Conservation (phyloP, 257 asterid species). For the Scutellaria minor region DNA sequence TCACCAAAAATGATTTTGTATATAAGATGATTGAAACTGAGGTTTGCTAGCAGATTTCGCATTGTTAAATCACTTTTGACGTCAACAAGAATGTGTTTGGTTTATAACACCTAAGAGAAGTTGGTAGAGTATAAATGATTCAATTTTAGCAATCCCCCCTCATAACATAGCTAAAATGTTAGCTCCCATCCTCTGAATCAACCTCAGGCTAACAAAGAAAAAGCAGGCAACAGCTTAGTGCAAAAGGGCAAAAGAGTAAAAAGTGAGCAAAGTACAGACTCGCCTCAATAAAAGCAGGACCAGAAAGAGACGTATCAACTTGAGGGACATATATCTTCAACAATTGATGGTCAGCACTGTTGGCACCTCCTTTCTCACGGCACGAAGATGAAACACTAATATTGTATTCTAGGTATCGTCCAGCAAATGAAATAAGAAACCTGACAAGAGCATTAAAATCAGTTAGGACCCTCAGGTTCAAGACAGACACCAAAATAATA, state of each 20-base stretch:
- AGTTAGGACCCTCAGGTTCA: conserved; percentile 9
- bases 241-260: conserved; percentile 9
- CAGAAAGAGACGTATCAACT: conserved; percentile 56
- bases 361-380: conserved; percentile 46
- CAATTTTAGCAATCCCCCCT: no score
- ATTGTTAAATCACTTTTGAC: background rate
- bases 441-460: conserved; percentile 48
- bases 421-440: conserved; percentile 85
- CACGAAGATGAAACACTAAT: conserved; percentile 49
- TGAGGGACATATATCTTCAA: conserved; percentile 70
- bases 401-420: conserved; percentile 65
- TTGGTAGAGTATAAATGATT: no score
- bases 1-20: no score
- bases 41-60: background rate
- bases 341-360: conserved; percentile 59
- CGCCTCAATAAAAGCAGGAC: conserved; percentile 95
- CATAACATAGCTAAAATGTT: no score
- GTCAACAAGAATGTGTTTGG: background rate
- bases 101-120: no score
- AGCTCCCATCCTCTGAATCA: no score
- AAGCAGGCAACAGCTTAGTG: background rate
- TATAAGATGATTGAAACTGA: background rate
- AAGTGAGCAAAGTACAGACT: conserved; percentile 42
- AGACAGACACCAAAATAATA: background rate
- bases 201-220: background rate